A percentile compares a stretch with the other conserved stretches of the same genome.
Evolutionary conservation across 371 early-diverging fungal genomes (phyloP).

Genomic region (Mucor velutinosus): DNA sequence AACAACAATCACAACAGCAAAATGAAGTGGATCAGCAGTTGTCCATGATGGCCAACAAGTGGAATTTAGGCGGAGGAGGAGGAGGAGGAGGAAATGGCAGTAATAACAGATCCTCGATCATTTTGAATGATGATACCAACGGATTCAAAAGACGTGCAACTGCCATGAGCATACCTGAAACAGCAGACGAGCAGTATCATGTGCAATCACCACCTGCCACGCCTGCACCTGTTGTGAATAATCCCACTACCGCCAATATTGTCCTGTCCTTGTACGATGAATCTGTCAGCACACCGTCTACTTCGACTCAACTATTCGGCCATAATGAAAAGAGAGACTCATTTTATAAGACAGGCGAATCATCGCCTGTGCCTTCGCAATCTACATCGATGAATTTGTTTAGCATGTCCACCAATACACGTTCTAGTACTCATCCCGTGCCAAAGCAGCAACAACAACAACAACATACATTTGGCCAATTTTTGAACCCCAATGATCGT

Average conservation of each 20-base stretch:
- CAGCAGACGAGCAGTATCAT: constrained; percentile 44
- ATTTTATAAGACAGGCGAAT: no score
- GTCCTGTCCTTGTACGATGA: constrained; percentile 59
- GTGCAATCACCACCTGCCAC: neutral
- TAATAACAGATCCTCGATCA: constrained; percentile 21
- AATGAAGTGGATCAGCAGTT: constrained; percentile 25
- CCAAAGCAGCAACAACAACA: neutral
- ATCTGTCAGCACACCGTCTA: constrained; percentile 9
- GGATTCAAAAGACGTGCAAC: constrained; percentile 37
- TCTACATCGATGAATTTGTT: constrained; percentile 21
- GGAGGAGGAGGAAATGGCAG: neutral
- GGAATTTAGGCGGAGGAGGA: neutral
- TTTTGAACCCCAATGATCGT: constrained; percentile 41
- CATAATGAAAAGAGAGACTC: constrained; percentile 5
- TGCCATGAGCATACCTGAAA: constrained; percentile 48
- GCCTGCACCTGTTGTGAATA: neutral
- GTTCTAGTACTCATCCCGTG: neutral
- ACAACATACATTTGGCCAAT: constrained; percentile 31
- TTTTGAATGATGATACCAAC: constrained; percentile 36
- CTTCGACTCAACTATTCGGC: constrained; percentile 17
- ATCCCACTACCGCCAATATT: constrained; percentile 41
- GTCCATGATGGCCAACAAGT: constrained; percentile 16
- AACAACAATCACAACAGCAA: neutral
- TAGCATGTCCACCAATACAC: constrained; percentile 3
- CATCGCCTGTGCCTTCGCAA: constrained; percentile 30